These are phyloP conservation scores for Coffea eugenioides DNA, from an alignment of 257 asterid genomes.

Conservation along the genomic window DNA sequence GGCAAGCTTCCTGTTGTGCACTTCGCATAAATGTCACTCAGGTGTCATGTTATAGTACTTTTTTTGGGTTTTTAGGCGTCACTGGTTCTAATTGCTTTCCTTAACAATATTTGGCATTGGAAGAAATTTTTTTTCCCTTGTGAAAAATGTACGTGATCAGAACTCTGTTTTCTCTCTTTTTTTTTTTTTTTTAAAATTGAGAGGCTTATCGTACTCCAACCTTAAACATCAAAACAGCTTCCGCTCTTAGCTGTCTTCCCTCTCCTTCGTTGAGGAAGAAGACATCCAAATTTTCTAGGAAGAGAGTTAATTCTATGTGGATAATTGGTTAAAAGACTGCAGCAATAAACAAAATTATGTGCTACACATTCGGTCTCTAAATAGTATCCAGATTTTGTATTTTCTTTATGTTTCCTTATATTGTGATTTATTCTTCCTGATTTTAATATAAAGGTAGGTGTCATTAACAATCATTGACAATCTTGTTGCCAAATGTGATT, in stretches of 20 bases:
- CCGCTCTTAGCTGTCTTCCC: too few species aligned
- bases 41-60: background rate
- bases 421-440: background rate
- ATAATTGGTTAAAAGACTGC: background rate
- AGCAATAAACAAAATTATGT: background rate
- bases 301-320: background rate
- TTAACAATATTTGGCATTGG: background rate
- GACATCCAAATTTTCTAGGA: too few species aligned
- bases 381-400: background rate
- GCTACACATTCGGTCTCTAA: background rate
- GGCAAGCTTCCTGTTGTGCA: background rate
- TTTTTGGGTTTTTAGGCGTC: background rate
- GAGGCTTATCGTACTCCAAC: background rate
- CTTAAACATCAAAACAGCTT: background rate
- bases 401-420: background rate
- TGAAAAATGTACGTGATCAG: background rate
- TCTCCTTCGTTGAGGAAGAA: too few species aligned
- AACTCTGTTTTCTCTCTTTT: background rate
- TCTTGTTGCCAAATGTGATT: constrained; percentile 11
- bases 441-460: background rate
- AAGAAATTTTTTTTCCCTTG: too few species aligned
- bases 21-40: background rate
- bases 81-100: background rate
- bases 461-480: background rate
- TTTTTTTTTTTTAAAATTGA: too few species aligned